phyloP scores from a whole-genome alignment of 129 eudicot genomes.

The Flaveria linearis region DNA sequence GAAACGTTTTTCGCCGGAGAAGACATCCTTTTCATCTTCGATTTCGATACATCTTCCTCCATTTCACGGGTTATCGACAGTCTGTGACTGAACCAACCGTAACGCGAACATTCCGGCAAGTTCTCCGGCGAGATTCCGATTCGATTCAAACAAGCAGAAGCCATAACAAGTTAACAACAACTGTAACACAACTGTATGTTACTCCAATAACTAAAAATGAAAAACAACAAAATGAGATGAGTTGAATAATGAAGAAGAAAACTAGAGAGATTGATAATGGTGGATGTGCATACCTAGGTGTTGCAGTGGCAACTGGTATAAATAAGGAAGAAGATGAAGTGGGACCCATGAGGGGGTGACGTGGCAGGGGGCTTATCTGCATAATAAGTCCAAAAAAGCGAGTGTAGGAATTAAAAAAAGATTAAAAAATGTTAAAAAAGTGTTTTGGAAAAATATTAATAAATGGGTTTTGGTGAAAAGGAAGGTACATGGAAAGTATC shows the following conservation, averaged over 20 bases:
- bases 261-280: neutral
- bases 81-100: conserved; percentile 62
- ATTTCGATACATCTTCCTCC: conserved; percentile 34
- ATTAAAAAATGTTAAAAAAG: neutral
- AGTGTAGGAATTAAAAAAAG: neutral
- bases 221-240: neutral
- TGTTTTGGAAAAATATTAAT: neutral
- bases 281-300: conserved; percentile 23
- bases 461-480: conserved; percentile 28
- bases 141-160: conserved; percentile 78
- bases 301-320: conserved; percentile 31
- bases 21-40: conserved; percentile 6
- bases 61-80: conserved; percentile 45
- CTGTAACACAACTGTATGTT: conserved; percentile 19
- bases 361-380: conserved; percentile 42
- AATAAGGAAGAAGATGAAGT: conserved; percentile 38
- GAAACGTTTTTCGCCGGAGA: conserved; percentile 26
- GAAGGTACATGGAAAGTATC: conserved; percentile 42
- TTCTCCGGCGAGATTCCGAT: conserved; percentile 55
- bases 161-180: conserved; percentile 32
- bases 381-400: conserved; percentile 32
- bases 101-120: conserved; percentile 48
- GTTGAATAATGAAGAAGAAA: neutral
- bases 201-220: conserved; percentile 7
- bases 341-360: conserved; percentile 12